phyloP scores from a whole-genome alignment of 2,329 filamentous ascomycete genomes.

The Acarospora socialis region DNA sequence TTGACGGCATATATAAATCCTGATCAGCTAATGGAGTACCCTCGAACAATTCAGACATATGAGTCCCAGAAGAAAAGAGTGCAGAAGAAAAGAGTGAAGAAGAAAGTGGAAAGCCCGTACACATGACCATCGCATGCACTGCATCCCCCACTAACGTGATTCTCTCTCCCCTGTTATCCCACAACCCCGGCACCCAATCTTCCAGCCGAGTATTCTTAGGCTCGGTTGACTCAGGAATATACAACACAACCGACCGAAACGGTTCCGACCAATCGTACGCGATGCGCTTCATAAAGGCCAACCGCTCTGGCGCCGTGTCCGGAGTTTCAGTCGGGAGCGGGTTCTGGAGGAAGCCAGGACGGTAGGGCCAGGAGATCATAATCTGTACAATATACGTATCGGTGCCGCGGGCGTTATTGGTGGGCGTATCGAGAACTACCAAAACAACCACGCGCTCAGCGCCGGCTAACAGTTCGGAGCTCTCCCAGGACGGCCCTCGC shows the following conservation, averaged over 20 bases:
- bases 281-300: slow-evolving; percentile 30
- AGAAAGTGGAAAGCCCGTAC: slow-evolving; percentile 34
- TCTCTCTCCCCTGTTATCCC: slow-evolving; percentile 24
- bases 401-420: slow-evolving; percentile 23
- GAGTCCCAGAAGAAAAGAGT: too few species aligned
- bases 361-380: slow-evolving; percentile 37
- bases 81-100: too few species aligned
- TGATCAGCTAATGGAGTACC: too few species aligned
- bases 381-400: slow-evolving; percentile 35
- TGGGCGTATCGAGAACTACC: slow-evolving; percentile 37
- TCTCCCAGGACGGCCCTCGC: background rate
- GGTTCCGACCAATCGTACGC: slow-evolving; percentile 36
- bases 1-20: too few species aligned
- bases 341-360: slow-evolving; percentile 22
- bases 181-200: slow-evolving; percentile 33
- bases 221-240: slow-evolving; percentile 28
- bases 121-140: slow-evolving; percentile 46
- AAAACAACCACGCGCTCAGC: slow-evolving; percentile 17
- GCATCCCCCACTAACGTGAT: slow-evolving; percentile 40
- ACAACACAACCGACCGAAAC: slow-evolving; percentile 30
- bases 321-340: slow-evolving; percentile 28
- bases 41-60: too few species aligned
- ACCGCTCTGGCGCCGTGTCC: slow-evolving; percentile 23
- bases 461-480: background rate
- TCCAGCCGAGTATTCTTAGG: slow-evolving; percentile 33